A percentile compares a stretch with the other conserved stretches of the same genome.
Conservation (phyloP, 75 land plant genomes). For the Cunninghamia lanceolata region DNA sequence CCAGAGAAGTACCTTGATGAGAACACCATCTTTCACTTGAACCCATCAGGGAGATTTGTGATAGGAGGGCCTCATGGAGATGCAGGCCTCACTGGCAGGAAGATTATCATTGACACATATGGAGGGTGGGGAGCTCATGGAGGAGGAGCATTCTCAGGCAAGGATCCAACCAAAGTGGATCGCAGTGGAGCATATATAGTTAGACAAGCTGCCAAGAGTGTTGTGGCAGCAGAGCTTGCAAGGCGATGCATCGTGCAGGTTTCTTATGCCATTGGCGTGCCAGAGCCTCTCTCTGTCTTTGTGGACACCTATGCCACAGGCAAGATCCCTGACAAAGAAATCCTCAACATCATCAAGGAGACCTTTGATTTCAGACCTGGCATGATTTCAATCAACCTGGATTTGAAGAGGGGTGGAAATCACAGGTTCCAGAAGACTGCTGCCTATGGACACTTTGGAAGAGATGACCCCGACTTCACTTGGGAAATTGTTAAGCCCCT, state of each 20-base stretch:
- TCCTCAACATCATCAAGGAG: slow-evolving; percentile 38
- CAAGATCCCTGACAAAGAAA: slow-evolving; percentile 27
- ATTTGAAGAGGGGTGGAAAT: slow-evolving; percentile 47
- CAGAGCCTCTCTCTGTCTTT: slow-evolving; percentile 40
- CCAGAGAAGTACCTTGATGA: slow-evolving; percentile 58
- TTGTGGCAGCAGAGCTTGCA: slow-evolving; percentile 28
- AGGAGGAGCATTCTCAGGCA: slow-evolving; percentile 40
- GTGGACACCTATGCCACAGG: slow-evolving; percentile 39
- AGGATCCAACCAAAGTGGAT: slow-evolving; percentile 44
- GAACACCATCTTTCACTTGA: slow-evolving; percentile 71
- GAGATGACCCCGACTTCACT: slow-evolving; percentile 56
- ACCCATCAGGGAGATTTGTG: slow-evolving; percentile 49
- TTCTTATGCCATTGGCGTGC: slow-evolving; percentile 45
- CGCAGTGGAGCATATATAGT: slow-evolving; percentile 27
- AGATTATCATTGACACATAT: slow-evolving; percentile 59
- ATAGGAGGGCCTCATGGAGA: slow-evolving; percentile 59
- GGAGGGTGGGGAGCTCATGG: slow-evolving; percentile 50
- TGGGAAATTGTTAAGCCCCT: slow-evolving; percentile 72
- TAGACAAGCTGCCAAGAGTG: slow-evolving; percentile 34
- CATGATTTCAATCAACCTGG: slow-evolving; percentile 42
- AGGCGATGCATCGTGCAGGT: slow-evolving; percentile 34
- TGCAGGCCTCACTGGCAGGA: slow-evolving; percentile 54
- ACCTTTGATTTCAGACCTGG: slow-evolving; percentile 53
- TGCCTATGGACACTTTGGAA: slow-evolving; percentile 57
- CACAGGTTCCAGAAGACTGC: slow-evolving; percentile 47